Evolutionary conservation across 768 basidiomycete genomes (phyloP), one percentile per base, ranked within the genome.

Genomic region (Coprinopsis cinerea): DNA sequence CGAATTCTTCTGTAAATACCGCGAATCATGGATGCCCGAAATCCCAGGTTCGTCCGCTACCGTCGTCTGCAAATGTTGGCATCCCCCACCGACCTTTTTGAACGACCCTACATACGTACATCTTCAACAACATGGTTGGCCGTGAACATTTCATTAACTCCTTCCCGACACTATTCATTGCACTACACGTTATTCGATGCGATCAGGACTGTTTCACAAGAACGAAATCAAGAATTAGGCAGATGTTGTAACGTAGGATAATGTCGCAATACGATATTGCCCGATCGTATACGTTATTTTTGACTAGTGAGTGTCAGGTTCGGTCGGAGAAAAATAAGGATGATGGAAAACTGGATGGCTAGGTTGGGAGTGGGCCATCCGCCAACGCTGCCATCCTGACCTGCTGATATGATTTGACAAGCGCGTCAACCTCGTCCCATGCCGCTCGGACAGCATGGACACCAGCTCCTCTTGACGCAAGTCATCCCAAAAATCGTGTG

Each of bases 1-100:
- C 7, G 57, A 53, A 48, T 55, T 57, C 49, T 57, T 55, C 27
- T 55, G 54, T 30, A 55, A 55, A 35, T 55, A 57, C 34, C 52
- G 52, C 24, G 48, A 48, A 42, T 18, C 40, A 23, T 55, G 54
- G 57, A 53, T 55, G 46, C 52, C 57, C 11, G 54, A 57, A 40
- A 48, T 57, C 28, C 57, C 53, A 47, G 46, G 57, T 57, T 41
- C 22, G 52, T 48, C 22, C 18, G 41, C 27, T 28, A 51, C 44
- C 24, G 17, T 39, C 23, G 14, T 51, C 14, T 45, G 44, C 15
- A 17, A 40, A 20, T 50, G 41, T 17, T 44, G 49, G 27, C 28
- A 35, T 42, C 24, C 47, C 14, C 34, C n/a, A 25, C 34, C 20
- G 17, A 37, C 47, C 9, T 23, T 17, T 25, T 26, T 43, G 41